These are phyloP conservation scores for Pneumocystis wakefieldiae DNA, from an alignment of 1,139 yeast species.

Conservation along the genomic window DNA sequence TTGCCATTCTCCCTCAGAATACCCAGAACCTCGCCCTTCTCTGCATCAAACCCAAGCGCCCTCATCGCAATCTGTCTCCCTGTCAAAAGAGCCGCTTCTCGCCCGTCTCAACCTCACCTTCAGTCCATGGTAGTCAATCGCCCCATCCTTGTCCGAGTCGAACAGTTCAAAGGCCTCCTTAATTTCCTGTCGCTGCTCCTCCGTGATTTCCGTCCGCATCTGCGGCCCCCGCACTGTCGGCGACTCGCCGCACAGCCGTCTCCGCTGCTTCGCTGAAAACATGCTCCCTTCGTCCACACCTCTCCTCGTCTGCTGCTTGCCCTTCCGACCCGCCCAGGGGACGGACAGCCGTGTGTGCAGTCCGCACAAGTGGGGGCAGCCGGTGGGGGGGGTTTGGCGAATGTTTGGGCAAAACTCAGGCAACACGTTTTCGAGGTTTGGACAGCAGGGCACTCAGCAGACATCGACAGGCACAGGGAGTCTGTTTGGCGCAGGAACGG, in stretches of 20 bases:
- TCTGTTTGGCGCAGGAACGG: neutral
- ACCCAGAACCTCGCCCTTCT: constrained; percentile 66
- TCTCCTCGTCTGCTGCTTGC: neutral
- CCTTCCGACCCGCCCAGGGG: no score
- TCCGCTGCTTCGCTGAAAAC: constrained; percentile 1
- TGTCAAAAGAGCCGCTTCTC: neutral
- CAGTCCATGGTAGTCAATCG: constrained; percentile 78
- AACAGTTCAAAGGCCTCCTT: constrained; percentile 85
- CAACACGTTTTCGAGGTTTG: neutral
- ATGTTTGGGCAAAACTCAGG: neutral
- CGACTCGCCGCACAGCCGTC: neutral
- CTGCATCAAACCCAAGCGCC: constrained; percentile 81
- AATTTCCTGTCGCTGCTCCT: constrained; percentile 85
- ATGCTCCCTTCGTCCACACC: neutral
- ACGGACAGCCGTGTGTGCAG: no score
- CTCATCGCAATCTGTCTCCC: constrained; percentile 52
- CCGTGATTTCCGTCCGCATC: constrained; percentile 40
- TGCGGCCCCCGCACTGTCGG: neutral
- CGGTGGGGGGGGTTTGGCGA: neutral
- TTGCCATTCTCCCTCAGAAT: constrained; percentile 71
- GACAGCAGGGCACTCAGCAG: neutral
- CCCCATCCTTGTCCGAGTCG: constrained; percentile 85
- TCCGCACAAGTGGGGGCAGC: neutral
- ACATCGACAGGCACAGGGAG: neutral
- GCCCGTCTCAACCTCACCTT: constrained; percentile 29